Percentiles rank a stretch among this genome's conserved stretches.
phyloP scores from a whole-genome alignment of 129 eudicot species.

The Scalesia atractyloides region DNA sequence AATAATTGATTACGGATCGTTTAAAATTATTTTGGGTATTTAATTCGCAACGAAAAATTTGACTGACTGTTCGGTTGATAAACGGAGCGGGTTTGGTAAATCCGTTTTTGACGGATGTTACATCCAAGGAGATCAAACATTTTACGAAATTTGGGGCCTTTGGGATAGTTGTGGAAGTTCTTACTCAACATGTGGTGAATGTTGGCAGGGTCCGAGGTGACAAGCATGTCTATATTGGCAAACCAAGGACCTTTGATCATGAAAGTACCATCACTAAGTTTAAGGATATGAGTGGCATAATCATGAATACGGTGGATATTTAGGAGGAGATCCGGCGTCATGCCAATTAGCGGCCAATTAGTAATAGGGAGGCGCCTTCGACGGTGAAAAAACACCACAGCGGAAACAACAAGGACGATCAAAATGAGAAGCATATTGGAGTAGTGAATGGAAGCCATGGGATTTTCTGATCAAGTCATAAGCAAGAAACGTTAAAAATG shows the following conservation, averaged over 20 bases:
- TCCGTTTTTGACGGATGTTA: no score
- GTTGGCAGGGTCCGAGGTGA: conserved; percentile 59
- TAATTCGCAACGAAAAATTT: no score
- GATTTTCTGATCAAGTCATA: neutral
- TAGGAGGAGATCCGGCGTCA: conserved; percentile 39
- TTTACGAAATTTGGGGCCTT: conserved; percentile 44
- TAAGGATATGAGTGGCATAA: conserved; percentile 33
- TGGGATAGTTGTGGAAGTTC: conserved; percentile 49
- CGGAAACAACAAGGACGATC: neutral
- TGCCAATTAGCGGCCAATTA: conserved; percentile 55
- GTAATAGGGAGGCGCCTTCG: conserved; percentile 16
- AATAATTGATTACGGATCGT: no score
- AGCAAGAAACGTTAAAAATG: neutral
- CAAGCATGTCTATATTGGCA: conserved; percentile 38
- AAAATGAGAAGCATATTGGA: conserved; percentile 1
- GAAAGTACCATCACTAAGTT: conserved; percentile 28
- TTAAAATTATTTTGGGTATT: no score
- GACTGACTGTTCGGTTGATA: no score
- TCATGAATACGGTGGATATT: conserved; percentile 48
- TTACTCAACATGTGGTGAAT: conserved; percentile 47
- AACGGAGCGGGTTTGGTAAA: no score
- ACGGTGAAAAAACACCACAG: conserved; percentile 6
- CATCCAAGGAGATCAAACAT: conserved; percentile 49
- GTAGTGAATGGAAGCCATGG: conserved; percentile 9
- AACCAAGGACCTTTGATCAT: conserved; percentile 52